These are phyloP conservation scores for Oryza coarctata DNA, from an alignment of 176 grass and related monocot genomes.

Conservation along the genomic window DNA sequence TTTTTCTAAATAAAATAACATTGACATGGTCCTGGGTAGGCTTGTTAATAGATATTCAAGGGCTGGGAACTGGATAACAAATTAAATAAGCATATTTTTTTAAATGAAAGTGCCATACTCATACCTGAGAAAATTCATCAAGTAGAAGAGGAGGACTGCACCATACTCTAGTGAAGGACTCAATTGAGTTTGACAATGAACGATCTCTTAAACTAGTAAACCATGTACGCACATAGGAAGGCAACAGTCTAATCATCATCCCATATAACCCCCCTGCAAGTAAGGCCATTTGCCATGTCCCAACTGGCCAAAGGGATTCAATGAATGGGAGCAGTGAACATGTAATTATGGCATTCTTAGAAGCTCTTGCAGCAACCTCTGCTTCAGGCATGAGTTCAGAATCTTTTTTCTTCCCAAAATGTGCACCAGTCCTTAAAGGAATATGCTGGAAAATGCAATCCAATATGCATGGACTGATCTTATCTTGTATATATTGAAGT, in stretches of 20 bases:
- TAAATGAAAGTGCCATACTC: conserved; percentile 34
- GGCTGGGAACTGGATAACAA: no score
- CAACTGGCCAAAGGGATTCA: conserved; percentile 79
- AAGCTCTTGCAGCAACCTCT: conserved; percentile 72
- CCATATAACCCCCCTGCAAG: conserved; percentile 85
- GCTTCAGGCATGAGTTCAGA: conserved; percentile 61
- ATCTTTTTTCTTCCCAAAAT: conserved; percentile 75
- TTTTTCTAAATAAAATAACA: conserved; percentile 5
- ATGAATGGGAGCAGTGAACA: conserved; percentile 60
- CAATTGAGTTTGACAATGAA: conserved; percentile 51
- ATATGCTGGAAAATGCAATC: conserved; percentile 95
- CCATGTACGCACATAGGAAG: conserved; percentile 89
- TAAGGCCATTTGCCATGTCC: conserved; percentile 64
- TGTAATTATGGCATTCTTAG: conserved; percentile 57
- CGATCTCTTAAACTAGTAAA: conserved; percentile 78
- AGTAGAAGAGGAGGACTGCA: conserved; percentile 87
- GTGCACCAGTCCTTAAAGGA: conserved; percentile 50
- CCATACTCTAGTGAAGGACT: conserved; percentile 87
- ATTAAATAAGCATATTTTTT: neutral
- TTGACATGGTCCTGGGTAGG: no score
- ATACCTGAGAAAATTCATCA: conserved; percentile 88
- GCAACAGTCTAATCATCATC: conserved; percentile 86
- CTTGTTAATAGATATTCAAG: no score
- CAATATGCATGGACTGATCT: conserved; percentile 64
- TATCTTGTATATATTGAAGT: conserved; percentile 84